Evolutionary conservation across 169 alveolate species (phyloP).

Genomic region (Eimeria praecox): DNA sequence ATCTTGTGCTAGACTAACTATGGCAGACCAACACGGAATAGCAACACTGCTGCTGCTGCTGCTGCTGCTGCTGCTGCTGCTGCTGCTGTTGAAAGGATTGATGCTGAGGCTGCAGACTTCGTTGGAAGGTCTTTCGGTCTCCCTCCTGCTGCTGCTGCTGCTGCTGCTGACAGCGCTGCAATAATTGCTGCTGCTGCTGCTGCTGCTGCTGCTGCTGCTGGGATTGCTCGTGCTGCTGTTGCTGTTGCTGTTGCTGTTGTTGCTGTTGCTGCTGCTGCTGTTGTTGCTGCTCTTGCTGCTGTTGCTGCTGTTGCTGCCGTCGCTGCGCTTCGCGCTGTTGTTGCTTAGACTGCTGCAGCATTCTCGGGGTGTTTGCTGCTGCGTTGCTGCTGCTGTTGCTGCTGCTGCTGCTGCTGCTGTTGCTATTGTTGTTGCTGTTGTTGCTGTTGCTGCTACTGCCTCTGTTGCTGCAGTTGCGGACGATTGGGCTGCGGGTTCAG

Average conservation of each 20-base stretch:
- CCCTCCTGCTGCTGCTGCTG: conserved; percentile 22
- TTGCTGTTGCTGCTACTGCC: background rate
- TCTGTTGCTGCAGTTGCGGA: background rate
- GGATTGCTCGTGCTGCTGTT: background rate
- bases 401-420: background rate
- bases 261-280: background rate
- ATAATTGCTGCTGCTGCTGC: background rate
- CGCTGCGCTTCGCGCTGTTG: background rate
- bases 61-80: conserved; percentile 13
- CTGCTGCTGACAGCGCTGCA: background rate
- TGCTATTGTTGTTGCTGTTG: conserved; percentile 3
- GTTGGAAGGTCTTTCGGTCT: background rate
- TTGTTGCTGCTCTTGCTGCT: conserved; percentile 85
- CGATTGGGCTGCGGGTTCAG: too few relatives aligned
- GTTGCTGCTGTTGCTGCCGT: conserved; percentile 73
- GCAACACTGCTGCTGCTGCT: conserved; percentile 30
- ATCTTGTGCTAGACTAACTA: background rate
- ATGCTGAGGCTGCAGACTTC: background rate
- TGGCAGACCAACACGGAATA: conserved; percentile 23
- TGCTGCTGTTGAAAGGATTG: conserved; percentile 1
- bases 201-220: conserved; percentile 37
- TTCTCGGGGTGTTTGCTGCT: background rate
- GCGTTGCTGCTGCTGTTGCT: background rate
- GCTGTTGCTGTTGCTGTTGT: conserved; percentile 27
- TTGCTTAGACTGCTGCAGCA: background rate